Evolutionary conservation across 805 yeast genomes (phyloP).

Genomic region (Saturnispora saitoi): DNA sequence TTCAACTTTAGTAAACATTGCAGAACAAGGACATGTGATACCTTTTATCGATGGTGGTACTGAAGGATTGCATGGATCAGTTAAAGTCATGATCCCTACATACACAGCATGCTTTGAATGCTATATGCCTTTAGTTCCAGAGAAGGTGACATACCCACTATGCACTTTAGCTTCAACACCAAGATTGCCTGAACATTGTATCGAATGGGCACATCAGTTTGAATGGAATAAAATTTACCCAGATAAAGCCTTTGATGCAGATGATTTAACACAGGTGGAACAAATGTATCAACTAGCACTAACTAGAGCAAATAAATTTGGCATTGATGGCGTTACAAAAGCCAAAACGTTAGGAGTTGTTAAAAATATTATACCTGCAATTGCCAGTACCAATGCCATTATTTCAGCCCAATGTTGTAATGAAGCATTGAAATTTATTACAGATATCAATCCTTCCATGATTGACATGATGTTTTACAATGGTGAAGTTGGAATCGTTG

Average conservation of each 20-base stretch:
- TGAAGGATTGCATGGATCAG: slow-evolving; percentile 89
- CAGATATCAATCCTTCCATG: slow-evolving; percentile 57
- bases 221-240: slow-evolving; percentile 57
- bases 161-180: slow-evolving; percentile 95
- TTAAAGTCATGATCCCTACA: slow-evolving; percentile 79
- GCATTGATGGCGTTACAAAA: slow-evolving; percentile 69
- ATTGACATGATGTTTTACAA: slow-evolving; percentile 81
- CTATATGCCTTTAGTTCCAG: slow-evolving; percentile 64
- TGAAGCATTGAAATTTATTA: slow-evolving; percentile 72
- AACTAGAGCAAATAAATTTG: slow-evolving; percentile 52
- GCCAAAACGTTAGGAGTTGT: slow-evolving; percentile 76
- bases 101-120: slow-evolving; percentile 91
- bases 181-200: slow-evolving; percentile 88
- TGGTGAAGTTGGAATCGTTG: slow-evolving; percentile 72
- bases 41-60: slow-evolving; percentile 92
- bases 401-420: slow-evolving; percentile 85
- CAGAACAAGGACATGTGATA: slow-evolving; percentile 41
- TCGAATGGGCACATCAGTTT: slow-evolving; percentile 77
- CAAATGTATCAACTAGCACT: slow-evolving; percentile 51
- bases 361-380: slow-evolving; percentile 87
- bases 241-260: slow-evolving; percentile 52
- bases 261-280: slow-evolving; percentile 54
- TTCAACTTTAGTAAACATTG: slow-evolving; percentile 53
- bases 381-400: slow-evolving; percentile 89
- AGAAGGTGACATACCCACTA: slow-evolving; percentile 65